Conservation (phyloP, 768 basidiomycete species). For the Kwoniella newhampshirensis region DNA sequence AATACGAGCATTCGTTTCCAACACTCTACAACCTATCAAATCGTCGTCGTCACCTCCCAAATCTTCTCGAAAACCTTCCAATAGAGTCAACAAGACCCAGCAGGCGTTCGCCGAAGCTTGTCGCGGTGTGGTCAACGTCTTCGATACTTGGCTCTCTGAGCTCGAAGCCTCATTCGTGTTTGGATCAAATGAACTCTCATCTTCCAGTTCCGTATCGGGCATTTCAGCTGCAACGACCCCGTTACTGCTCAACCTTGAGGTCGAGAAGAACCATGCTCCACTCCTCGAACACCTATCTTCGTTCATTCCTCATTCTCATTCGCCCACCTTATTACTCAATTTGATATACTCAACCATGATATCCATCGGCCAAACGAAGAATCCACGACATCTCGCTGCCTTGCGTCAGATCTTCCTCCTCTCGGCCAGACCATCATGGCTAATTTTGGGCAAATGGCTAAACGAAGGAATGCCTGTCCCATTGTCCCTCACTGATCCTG, state of each 20-base stretch:
- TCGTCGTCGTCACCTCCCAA: neutral
- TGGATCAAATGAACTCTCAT: constrained; percentile 4
- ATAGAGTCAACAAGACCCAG: constrained; percentile 15
- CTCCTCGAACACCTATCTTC: constrained; percentile 18
- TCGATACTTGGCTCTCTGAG: constrained; percentile 30
- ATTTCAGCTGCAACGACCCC: constrained; percentile 19
- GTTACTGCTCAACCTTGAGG: constrained; percentile 10
- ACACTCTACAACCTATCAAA: neutral
- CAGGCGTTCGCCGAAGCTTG: constrained; percentile 42
- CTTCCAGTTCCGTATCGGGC: neutral
- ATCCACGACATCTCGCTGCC: neutral
- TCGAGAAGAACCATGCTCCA: constrained; percentile 14
- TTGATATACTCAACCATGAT: constrained; percentile 19
- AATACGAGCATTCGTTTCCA: constrained; percentile 17
- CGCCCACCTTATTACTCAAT: constrained; percentile 26
- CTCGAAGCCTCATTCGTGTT: constrained; percentile 23
- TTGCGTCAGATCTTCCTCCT: constrained; percentile 22
- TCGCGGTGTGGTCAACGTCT: constrained; percentile 9
- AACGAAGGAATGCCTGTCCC: constrained; percentile 41
- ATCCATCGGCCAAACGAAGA: neutral
- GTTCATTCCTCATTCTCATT: constrained; percentile 14
- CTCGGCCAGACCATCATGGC: constrained; percentile 32
- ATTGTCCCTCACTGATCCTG: constrained; percentile 5
- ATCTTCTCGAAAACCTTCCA: neutral
- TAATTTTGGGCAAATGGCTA: constrained; percentile 36